Evolutionary conservation across 2,329 filamentous ascomycete species (phyloP).

Genomic region (Fusarium oxysporum): DNA sequence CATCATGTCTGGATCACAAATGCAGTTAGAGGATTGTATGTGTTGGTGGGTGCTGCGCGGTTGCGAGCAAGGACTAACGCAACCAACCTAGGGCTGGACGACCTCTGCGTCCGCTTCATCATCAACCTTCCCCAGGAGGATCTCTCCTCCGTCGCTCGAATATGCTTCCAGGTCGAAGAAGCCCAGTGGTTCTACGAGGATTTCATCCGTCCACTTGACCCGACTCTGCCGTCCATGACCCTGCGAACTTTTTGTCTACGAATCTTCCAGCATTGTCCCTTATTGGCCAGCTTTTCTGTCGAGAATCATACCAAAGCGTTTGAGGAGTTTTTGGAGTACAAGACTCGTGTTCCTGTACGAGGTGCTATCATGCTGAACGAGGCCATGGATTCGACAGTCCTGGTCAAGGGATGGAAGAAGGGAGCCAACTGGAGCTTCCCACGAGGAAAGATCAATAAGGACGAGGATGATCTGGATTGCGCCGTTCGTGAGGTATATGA

Average conservation of each 20-base stretch:
- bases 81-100: constrained; percentile 81
- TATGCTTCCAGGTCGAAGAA: constrained; percentile 99
- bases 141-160: constrained; percentile 87
- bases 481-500: constrained; percentile 95
- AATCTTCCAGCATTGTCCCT: constrained; percentile 94
- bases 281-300: constrained; percentile 83
- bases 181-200: constrained; percentile 99
- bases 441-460: constrained; percentile 97
- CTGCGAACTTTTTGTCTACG: constrained; percentile 87
- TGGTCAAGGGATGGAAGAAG: constrained; percentile 99
- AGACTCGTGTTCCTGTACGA: constrained; percentile 91
- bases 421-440: constrained; percentile 97
- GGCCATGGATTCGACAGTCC: constrained; percentile 90
- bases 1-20: constrained; percentile 81
- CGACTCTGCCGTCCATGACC: constrained; percentile 84
- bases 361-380: constrained; percentile 94
- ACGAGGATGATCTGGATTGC: constrained; percentile 93
- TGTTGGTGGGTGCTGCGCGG: constrained; percentile 31
- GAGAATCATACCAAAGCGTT: constrained; percentile 86
- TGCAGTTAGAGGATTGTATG: constrained; percentile 91
- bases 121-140: constrained; percentile 96
- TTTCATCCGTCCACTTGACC: constrained; percentile 92
- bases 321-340: constrained; percentile 92
- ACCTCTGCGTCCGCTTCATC: constrained; percentile 97
- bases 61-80: constrained; percentile 40